Evolutionary conservation across 139 green algal genomes (phyloP).

Genomic region (Zygnema circumcarinatum): DNA sequence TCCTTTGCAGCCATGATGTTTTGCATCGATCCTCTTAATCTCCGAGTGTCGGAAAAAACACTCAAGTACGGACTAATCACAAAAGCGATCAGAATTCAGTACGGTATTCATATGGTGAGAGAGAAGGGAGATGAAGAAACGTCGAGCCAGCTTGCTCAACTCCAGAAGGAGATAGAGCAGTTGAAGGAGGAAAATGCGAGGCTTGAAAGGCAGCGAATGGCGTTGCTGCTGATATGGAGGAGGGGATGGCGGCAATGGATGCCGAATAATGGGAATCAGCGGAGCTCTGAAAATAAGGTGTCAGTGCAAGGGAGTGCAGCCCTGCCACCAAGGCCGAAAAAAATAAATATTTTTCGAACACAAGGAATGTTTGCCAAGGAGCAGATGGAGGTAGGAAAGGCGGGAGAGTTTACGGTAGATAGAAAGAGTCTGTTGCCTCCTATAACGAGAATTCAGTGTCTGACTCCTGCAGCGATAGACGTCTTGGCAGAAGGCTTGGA

Average conservation of each 20-base stretch:
- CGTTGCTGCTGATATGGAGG: slow-evolving; percentile 24
- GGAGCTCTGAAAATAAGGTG: neutral
- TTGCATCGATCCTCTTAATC: slow-evolving; percentile 25
- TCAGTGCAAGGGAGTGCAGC: neutral
- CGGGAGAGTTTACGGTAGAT: neutral
- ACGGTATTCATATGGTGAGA: neutral
- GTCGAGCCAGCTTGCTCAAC: neutral
- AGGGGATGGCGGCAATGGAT: neutral
- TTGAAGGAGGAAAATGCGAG: slow-evolving; percentile 8
- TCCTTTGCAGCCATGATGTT: slow-evolving; percentile 28
- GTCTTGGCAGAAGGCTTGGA: neutral
- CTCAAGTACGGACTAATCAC: slow-evolving; percentile 33
- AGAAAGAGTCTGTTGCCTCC: no score
- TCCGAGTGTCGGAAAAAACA: slow-evolving; percentile 28
- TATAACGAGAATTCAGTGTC: neutral
- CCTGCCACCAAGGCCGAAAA: neutral
- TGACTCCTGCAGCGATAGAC: neutral
- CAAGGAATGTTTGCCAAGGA: neutral
- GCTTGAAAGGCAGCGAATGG: slow-evolving; percentile 10
- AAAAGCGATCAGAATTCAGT: slow-evolving; percentile 23
- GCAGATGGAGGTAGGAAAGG: neutral
- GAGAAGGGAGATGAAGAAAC: neutral
- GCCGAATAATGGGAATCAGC: no score
- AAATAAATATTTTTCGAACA: neutral
- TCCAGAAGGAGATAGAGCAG: slow-evolving; percentile 26